Base-by-base conservation (phyloP, 495 filamentous ascomycete genomes). In the Aspergillus affinis region DNA sequence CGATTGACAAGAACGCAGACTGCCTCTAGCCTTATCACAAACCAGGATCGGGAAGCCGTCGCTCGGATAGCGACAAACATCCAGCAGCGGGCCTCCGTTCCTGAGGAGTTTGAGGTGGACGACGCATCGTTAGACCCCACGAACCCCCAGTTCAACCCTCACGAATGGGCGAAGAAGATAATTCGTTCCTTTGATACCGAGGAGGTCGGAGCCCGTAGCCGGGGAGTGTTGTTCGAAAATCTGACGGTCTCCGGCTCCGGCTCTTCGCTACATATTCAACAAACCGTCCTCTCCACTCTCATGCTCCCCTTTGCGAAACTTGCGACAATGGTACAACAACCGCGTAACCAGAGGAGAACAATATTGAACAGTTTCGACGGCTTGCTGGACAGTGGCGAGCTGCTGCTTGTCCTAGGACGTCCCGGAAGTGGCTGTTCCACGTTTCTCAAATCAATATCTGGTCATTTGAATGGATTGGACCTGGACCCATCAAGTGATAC, bases 361-460 rank as follows among this genome's bases (percentile, higher is more conserved):
- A 78, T 78, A 30, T 55, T 76, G 17, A 65, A 65, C 30, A 66
- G 58, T 45, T 75, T 77, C 51, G 70, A 75, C 54, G 75, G 75
- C 3, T 41, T 75, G 3, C 48, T 78, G 0, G 59, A 75, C 29
- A 61, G 65, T 12, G 75, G 75, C 4, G 74, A 77, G 61, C 63
- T 77, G 32, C 58, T 78, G 2, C 62, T 78, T 7, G 75, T 78
- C 0, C 61, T 78, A n/a, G 75, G 75, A n/a, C 70, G 75, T 5
- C 75, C 75, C 0, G 75, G 75, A 17, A 74, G 67, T 60, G 73
- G 75, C 6, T 73, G 73, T 47, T 71, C 72, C 0, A 78, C 75
- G 0, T 72, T 78, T 27, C 48, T 77, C 15, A 76, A 76, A 55
- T 69, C 75, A 0, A 63, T 77, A 8, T 69, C 60, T 58, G 75